A percentile compares a stretch with the other conserved stretches of the same genome.
Evolutionary conservation across 2,329 filamentous ascomycete species (phyloP).

Genomic region (Fonsecaea erecta): DNA sequence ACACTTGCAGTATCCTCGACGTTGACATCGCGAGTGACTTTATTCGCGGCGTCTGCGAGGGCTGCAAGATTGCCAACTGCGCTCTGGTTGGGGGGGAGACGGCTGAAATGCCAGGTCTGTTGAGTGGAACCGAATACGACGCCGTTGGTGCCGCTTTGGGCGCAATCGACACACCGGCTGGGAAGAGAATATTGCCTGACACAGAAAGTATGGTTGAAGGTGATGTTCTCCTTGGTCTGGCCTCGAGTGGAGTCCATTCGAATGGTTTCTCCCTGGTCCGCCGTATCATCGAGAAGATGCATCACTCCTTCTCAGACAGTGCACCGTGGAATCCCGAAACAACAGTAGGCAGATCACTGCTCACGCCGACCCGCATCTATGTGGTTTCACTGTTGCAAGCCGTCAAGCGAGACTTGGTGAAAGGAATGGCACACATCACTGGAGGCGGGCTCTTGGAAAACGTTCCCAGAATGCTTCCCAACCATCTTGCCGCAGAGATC

Average conservation of each 20-base stretch:
- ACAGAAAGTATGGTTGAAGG: constrained; percentile 76
- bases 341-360: constrained; percentile 72
- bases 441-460: constrained; percentile 93
- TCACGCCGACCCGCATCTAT: constrained; percentile 93
- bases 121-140: constrained; percentile 86
- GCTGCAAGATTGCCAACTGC: constrained; percentile 82
- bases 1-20: constrained; percentile 87
- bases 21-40: constrained; percentile 80
- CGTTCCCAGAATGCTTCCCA: constrained; percentile 88
- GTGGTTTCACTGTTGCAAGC: constrained; percentile 78
- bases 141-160: constrained; percentile 89
- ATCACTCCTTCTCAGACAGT: constrained; percentile 70
- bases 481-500: constrained; percentile 76
- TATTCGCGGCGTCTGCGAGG: constrained; percentile 84
- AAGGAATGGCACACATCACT: constrained; percentile 96
- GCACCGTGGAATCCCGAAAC: constrained; percentile 72
- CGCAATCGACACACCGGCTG: constrained; percentile 65
- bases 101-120: constrained; percentile 97
- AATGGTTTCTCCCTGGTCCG: constrained; percentile 98
- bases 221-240: constrained; percentile 83
- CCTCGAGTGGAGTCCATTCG: constrained; percentile 86
- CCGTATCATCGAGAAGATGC: constrained; percentile 76
- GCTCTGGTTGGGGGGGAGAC: constrained; percentile 97
- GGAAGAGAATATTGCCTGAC: constrained; percentile 72
- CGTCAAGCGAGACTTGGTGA: constrained; percentile 67